Evolutionary conservation across 192 early-diverging fungal species (phyloP).

Genomic region (Coemansia sp.): DNA sequence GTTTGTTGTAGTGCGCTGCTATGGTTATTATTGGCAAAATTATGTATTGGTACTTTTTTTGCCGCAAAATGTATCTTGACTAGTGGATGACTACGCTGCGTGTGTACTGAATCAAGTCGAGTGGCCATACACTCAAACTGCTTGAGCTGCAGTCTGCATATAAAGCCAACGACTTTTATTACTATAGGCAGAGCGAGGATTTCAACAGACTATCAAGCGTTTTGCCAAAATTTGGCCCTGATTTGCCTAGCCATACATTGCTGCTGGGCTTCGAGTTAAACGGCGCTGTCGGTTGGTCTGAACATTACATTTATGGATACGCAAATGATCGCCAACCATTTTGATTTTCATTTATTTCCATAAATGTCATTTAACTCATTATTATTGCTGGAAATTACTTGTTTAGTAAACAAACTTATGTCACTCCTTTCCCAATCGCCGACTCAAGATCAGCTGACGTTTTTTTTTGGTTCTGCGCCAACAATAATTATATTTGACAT

Average conservation of each 20-base stretch:
- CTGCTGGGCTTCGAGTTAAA: background rate
- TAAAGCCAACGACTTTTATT: background rate
- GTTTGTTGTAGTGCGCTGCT: conserved; percentile 14
- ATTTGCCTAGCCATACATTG: background rate
- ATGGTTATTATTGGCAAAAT: conserved; percentile 26
- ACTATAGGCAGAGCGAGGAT: background rate
- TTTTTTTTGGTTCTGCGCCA: no score
- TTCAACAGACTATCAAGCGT: background rate
- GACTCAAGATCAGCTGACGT: no score
- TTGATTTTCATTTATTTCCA: background rate
- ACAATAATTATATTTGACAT: no score
- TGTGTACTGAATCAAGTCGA: conserved; percentile 13
- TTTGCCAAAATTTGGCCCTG: background rate
- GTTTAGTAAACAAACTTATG: no score
- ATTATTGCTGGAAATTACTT: no score
- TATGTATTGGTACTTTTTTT: conserved; percentile 9
- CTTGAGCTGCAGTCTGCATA: background rate
- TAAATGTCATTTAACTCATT: no score
- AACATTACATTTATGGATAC: background rate
- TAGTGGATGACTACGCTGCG: conserved; percentile 18
- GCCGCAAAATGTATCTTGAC: conserved; percentile 20
- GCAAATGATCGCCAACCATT: background rate
- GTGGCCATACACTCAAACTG: background rate
- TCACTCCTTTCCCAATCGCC: no score
- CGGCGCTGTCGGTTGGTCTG: background rate